A percentile compares a stretch with the other conserved stretches of the same genome.
Evolutionary conservation across 805 yeast species (phyloP).

Genomic region (Yarrowia yakushimensis): DNA sequence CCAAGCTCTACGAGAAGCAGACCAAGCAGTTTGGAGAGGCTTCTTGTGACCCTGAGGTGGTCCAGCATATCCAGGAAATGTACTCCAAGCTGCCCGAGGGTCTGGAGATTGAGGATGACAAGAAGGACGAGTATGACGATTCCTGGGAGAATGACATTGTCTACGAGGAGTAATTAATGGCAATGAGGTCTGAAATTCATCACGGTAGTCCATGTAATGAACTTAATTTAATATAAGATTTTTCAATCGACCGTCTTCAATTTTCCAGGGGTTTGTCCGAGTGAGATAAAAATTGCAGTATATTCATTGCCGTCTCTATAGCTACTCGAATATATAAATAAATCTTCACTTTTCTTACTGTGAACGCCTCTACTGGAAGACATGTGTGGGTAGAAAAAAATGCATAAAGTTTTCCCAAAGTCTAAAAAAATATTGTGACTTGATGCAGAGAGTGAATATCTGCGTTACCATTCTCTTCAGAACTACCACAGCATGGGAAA

Average conservation of each 20-base stretch:
- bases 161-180: slow-evolving; percentile 5
- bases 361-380: too few species aligned
- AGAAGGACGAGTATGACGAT: slow-evolving; percentile 39
- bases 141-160: slow-evolving; percentile 25
- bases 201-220: too few species aligned
- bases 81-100: slow-evolving; percentile 57
- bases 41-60: slow-evolving; percentile 58
- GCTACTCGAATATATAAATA: too few species aligned
- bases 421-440: slow-evolving; percentile 2
- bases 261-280: too few species aligned
- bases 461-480: background rate
- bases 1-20: slow-evolving; percentile 43
- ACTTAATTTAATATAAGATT: too few species aligned
- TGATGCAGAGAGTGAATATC: background rate
- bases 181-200: too few species aligned
- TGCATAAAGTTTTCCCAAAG: slow-evolving; percentile 1
- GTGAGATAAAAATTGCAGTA: too few species aligned
- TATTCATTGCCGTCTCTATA: too few species aligned
- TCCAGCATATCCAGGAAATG: slow-evolving; percentile 50
- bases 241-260: too few species aligned
- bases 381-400: too few species aligned
- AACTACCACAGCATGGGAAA: slow-evolving; percentile 1
- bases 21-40: slow-evolving; percentile 39
- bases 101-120: slow-evolving; percentile 37
- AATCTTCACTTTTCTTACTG: too few species aligned